Conservation (phyloP, 768 basidiomycete species). For the Lactarius psammicola region DNA sequence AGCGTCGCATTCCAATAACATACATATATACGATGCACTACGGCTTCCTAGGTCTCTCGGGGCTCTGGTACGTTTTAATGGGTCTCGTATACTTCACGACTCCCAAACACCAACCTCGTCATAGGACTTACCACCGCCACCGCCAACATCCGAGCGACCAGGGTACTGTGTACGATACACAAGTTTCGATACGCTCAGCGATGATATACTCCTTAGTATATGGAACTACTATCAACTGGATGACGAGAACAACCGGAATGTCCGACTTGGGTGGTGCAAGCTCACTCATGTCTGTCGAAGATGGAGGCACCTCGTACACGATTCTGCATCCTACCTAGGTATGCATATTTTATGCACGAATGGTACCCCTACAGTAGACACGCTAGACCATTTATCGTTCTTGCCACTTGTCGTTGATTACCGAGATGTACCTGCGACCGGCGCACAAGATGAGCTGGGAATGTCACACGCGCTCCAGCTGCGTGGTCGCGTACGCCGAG, state of each 20-base stretch:
- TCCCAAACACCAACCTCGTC: not conserved
- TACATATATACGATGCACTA: no score
- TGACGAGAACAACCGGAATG: no score
- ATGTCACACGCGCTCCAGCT: not conserved
- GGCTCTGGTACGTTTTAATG: not conserved
- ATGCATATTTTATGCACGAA: no score
- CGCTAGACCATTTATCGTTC: not conserved
- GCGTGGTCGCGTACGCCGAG: not conserved
- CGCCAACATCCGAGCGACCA: not conserved
- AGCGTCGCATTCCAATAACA: no score
- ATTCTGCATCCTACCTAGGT: no score
- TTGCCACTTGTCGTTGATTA: not conserved
- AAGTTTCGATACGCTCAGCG: not conserved
- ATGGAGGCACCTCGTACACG: not conserved
- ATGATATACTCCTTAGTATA: not conserved
- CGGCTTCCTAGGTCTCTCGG: not conserved
- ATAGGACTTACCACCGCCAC: not conserved
- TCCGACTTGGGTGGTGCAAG: no score
- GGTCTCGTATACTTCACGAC: not conserved
- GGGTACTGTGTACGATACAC: not conserved
- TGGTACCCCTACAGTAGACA: no score
- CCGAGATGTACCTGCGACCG: not conserved
- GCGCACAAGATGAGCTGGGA: not conserved
- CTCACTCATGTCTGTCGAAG: not conserved
- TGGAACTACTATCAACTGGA: not conserved